These are phyloP conservation scores for Thinopyrum elongatum DNA, from an alignment of 176 grass and related monocot species.

Conservation along the genomic window DNA sequence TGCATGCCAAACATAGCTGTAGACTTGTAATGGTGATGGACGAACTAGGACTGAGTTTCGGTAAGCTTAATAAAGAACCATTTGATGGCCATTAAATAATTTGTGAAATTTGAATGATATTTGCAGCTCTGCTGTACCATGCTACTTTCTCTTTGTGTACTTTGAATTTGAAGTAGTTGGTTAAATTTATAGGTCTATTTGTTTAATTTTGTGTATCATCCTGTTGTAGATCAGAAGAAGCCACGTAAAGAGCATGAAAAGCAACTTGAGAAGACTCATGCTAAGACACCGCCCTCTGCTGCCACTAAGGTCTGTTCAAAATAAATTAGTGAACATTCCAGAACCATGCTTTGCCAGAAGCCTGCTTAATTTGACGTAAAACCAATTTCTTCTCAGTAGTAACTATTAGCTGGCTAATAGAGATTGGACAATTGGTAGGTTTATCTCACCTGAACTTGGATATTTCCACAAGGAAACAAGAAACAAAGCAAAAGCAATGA, in stretches of 20 bases:
- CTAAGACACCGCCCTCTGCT: slow-evolving; percentile 37
- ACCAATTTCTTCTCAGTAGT: neutral
- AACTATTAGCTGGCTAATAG: neutral
- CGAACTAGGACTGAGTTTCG: neutral
- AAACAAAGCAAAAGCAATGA: neutral
- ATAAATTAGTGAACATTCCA: neutral
- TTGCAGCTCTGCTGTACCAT: neutral
- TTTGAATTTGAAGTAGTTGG: neutral
- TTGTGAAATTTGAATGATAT: slow-evolving; percentile 14
- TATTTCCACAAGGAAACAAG: neutral
- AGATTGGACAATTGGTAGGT: neutral
- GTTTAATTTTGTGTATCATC: neutral
- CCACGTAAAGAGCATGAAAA: slow-evolving; percentile 35
- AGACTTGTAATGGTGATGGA: neutral
- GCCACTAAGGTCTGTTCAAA: slow-evolving; percentile 36
- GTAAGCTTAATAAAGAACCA: neutral
- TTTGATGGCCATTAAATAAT: neutral
- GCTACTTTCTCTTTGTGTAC: neutral
- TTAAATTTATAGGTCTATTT: neutral
- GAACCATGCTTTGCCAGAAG: slow-evolving; percentile 20
- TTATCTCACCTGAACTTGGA: neutral
- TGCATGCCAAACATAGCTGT: neutral
- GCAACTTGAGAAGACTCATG: slow-evolving; percentile 36
- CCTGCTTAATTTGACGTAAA: neutral
- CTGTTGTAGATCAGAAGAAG: slow-evolving; percentile 51